Base-by-base conservation (phyloP, 768 basidiomycete species). In the Hygrocybe punicea region DNA sequence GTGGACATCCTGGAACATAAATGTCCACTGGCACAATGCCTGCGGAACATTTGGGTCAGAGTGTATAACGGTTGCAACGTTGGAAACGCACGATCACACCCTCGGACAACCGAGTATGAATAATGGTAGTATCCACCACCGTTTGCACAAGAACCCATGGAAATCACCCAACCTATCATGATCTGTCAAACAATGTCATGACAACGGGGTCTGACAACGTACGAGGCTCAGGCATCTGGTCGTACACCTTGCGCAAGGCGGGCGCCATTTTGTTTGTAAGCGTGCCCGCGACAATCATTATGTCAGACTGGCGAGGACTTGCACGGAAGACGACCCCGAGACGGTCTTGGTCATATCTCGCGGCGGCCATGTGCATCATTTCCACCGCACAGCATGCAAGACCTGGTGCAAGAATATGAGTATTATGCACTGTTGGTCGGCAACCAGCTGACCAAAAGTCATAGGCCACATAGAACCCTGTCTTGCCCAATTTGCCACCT, bases 221-320 rank as follows among this genome's bases (percentile, higher is more conserved):
- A 88, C 89, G 84, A 57, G 97, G 97, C 67, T 98, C 94, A 33
- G 97, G 97, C 96, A 98, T 98, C 72, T 99, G 93, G 73, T 95
- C 93, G 66, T 94, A 94, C 55, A 94, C 95, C 73, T 94, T 98
- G 66, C 97, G 83, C 69, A 99, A 71, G 7, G 97, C 96, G 40
- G 97, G 97, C 4, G 95, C 97, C 97, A 99, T 99, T 78, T 99
- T 98, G 79, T 99, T 99, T 60, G 97, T 99, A 65, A 99, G 76
- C 0, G 97, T 99, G 34, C 97, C 97, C 48, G 96, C 96, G 45
- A 99, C 97, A 69, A 99, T 99, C 96, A 98, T 98, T 68, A 97
- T 89, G 68, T 97, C 93, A 59, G 89, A 92, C 76, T 98, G 92
- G 59, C 97, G 88, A 45, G 97, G 97, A 77, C 89, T 93, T n/a